These are phyloP conservation scores for Bryopsis sp. DNA, from an alignment of 139 green algal genomes.

Conservation along the genomic window DNA sequence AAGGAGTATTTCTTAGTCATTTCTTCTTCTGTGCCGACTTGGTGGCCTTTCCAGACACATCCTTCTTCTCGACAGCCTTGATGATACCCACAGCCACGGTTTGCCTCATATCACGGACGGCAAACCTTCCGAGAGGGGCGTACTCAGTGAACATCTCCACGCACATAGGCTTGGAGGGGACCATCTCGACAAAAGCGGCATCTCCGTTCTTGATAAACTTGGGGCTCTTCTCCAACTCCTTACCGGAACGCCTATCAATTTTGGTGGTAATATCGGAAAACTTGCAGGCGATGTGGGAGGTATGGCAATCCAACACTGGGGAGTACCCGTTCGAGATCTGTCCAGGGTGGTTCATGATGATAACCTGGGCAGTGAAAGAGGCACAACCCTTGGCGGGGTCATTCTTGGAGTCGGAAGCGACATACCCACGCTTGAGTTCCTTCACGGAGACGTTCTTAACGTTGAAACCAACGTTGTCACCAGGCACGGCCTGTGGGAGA, in stretches of 20 bases:
- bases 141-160: slow-evolving; percentile 56
- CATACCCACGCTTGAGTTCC: slow-evolving; percentile 46
- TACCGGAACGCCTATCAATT: slow-evolving; percentile 54
- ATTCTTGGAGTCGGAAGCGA: slow-evolving; percentile 58
- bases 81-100: slow-evolving; percentile 59
- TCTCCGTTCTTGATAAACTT: slow-evolving; percentile 58
- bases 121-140: slow-evolving; percentile 53
- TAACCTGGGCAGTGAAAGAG: slow-evolving; percentile 44
- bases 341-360: slow-evolving; percentile 33
- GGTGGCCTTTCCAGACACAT: slow-evolving; percentile 30
- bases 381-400: slow-evolving; percentile 48
- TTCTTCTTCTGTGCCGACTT: slow-evolving; percentile 48
- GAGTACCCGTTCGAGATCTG: slow-evolving; percentile 49
- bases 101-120: slow-evolving; percentile 42
- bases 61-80: slow-evolving; percentile 50
- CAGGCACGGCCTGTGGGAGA: slow-evolving; percentile 78
- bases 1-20: slow-evolving; percentile 15
- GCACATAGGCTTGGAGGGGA: slow-evolving; percentile 57
- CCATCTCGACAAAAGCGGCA: slow-evolving; percentile 53
- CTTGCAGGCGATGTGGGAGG: slow-evolving; percentile 56
- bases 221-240: slow-evolving; percentile 55
- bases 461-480: slow-evolving; percentile 99
- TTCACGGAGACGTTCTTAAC: slow-evolving; percentile 72
- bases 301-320: slow-evolving; percentile 59
- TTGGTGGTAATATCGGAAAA: slow-evolving; percentile 52